Evolutionary conservation across 257 asterid species (phyloP).

Genomic region (Ilex aquifolium): DNA sequence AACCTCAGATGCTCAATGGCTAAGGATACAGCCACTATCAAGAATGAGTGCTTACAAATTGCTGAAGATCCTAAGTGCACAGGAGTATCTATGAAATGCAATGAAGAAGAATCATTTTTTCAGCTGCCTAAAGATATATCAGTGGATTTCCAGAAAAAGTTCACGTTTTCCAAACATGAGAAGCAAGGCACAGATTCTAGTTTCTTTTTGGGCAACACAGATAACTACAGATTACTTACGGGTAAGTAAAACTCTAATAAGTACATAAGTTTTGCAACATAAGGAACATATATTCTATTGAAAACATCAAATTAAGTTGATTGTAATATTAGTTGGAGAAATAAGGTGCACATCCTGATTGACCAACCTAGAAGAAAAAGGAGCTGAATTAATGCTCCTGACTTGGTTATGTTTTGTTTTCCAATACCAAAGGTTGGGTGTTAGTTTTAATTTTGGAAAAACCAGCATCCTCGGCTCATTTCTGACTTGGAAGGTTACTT

Average conservation of each 20-base stretch:
- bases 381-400: no score
- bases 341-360: no score
- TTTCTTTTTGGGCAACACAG: conserved; percentile 27
- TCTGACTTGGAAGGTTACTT: no score
- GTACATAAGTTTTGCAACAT: no score
- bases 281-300: no score
- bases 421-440: no score
- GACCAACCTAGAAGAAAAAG: no score
- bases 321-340: no score
- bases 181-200: conserved; percentile 33
- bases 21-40: conserved; percentile 73
- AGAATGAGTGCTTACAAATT: conserved; percentile 49
- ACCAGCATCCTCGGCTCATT: no score
- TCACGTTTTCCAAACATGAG: conserved; percentile 57
- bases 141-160: conserved; percentile 77
- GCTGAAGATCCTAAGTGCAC: conserved; percentile 25
- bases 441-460: no score
- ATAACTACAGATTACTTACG: conserved; percentile 39
- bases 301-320: no score
- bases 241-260: conserved; percentile 28
- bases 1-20: conserved; percentile 89
- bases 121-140: conserved; percentile 32
- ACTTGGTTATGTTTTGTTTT: no score
- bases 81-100: conserved; percentile 26
- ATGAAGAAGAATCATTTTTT: conserved; percentile 21